These are phyloP conservation scores for Dionaea muscipula DNA, from an alignment of 179 eudicot species.

Conservation along the genomic window DNA sequence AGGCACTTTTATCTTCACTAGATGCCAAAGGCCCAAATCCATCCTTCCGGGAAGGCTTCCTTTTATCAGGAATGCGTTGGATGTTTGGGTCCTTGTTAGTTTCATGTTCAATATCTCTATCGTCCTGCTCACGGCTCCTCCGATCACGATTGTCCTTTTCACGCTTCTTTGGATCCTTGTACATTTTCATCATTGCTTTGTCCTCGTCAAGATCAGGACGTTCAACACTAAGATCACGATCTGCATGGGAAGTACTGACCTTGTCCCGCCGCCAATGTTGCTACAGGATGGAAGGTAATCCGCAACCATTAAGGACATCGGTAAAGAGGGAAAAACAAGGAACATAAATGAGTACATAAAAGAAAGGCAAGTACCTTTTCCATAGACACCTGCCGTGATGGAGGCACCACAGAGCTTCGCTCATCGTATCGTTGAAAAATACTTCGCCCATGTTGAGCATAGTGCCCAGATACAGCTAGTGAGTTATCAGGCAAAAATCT, in stretches of 20 bases:
- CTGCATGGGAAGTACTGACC: slow-evolving; percentile 34
- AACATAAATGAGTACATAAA: not conserved
- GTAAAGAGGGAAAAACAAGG: not conserved
- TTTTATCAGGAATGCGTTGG: slow-evolving; percentile 52
- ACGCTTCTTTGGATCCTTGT: slow-evolving; percentile 71
- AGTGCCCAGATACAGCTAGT: slow-evolving; percentile 34
- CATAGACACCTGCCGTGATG: slow-evolving; percentile 30
- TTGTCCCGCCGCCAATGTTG: slow-evolving; percentile 51
- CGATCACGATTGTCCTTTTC: slow-evolving; percentile 64
- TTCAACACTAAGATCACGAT: slow-evolving; percentile 48
- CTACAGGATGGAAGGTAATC: slow-evolving; percentile 8
- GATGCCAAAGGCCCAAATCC: slow-evolving; percentile 44
- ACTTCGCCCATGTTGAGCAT: slow-evolving; percentile 38
- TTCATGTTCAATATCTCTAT: slow-evolving; percentile 56
- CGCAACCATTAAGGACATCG: not conserved
- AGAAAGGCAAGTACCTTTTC: slow-evolving; percentile 38
- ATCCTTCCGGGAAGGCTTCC: slow-evolving; percentile 54
- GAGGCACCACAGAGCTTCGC: slow-evolving; percentile 35
- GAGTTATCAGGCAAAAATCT: slow-evolving; percentile 85
- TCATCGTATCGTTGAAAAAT: slow-evolving; percentile 40
- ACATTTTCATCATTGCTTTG: slow-evolving; percentile 38
- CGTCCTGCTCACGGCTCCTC: slow-evolving; percentile 49
- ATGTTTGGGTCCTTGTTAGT: slow-evolving; percentile 34
- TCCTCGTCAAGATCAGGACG: slow-evolving; percentile 67
- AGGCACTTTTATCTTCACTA: slow-evolving; percentile 48